Conservation (phyloP, 352 stramenopile species). For the Phytophthora hibernalis region DNA sequence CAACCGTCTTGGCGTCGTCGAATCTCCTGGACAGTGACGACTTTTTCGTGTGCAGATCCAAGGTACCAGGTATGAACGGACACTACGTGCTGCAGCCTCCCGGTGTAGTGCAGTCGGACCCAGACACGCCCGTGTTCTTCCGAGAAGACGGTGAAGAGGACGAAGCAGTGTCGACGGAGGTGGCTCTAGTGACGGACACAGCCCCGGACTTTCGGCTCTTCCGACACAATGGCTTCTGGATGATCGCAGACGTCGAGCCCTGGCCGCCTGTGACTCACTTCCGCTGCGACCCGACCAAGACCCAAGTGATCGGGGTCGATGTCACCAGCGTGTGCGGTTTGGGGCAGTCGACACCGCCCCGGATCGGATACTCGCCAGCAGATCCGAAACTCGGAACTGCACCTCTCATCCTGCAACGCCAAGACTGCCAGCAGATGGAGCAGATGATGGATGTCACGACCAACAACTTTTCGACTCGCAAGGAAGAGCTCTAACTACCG, state of each 20-base stretch:
- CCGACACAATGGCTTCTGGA: conserved; percentile 71
- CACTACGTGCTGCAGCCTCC: conserved; percentile 50
- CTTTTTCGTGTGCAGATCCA: conserved; percentile 68
- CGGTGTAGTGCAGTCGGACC: conserved; percentile 40
- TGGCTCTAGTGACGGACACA: not conserved
- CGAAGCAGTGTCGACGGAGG: not conserved
- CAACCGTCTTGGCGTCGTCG: conserved; percentile 9
- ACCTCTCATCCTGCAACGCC: conserved; percentile 36
- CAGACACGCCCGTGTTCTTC: conserved; percentile 50
- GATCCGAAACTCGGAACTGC: conserved; percentile 12
- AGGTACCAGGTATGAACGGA: conserved; percentile 57
- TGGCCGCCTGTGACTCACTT: conserved; percentile 70
- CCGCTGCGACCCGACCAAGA: conserved; percentile 66
- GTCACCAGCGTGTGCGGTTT: conserved; percentile 35
- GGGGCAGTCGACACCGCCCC: conserved; percentile 44
- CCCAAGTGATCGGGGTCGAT: conserved; percentile 33
- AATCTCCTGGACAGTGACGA: conserved; percentile 39
- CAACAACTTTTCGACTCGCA: conserved; percentile 26
- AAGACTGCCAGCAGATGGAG: conserved; percentile 28
- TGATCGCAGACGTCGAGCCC: conserved; percentile 60
- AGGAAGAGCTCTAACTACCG: conserved; percentile 46
- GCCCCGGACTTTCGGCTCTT: conserved; percentile 60
- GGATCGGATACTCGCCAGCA: conserved; percentile 49
- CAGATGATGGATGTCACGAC: not conserved
- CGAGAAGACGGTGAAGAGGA: conserved; percentile 45